These are phyloP conservation scores for Fonsecaea pedrosoi DNA, from an alignment of 2,329 filamentous ascomycete species.

Conservation along the genomic window DNA sequence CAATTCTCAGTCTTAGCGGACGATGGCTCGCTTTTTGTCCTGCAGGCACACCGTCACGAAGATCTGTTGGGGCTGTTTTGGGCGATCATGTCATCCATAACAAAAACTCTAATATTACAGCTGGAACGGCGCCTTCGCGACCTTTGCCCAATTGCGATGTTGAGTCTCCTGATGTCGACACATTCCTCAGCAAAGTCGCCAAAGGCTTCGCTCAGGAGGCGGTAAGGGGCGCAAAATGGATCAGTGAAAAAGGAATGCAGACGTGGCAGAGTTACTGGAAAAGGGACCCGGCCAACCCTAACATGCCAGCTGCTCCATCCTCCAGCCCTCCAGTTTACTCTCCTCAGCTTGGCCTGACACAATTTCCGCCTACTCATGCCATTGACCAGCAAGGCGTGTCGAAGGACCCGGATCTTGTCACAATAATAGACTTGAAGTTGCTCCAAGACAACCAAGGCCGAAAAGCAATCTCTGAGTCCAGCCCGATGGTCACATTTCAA, in stretches of 20 bases:
- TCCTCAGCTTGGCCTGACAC: slow-evolving; percentile 44
- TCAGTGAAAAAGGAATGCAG: slow-evolving; percentile 57
- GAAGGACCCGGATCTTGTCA: slow-evolving; percentile 54
- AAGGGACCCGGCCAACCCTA: slow-evolving; percentile 44
- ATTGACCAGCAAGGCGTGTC: slow-evolving; percentile 47
- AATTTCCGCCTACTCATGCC: slow-evolving; percentile 57
- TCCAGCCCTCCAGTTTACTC: slow-evolving; percentile 43
- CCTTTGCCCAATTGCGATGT: slow-evolving; percentile 53
- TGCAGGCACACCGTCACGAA: slow-evolving; percentile 48
- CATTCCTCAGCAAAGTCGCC: slow-evolving; percentile 56
- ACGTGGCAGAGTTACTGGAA: slow-evolving; percentile 60
- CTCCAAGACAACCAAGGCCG: slow-evolving; percentile 48
- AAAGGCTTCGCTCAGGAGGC: slow-evolving; percentile 58
- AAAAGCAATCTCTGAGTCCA: slow-evolving; percentile 43
- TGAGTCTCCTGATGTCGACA: slow-evolving; percentile 56
- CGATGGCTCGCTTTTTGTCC: slow-evolving; percentile 57
- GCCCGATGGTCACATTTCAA: slow-evolving; percentile 54
- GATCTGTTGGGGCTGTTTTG: slow-evolving; percentile 52
- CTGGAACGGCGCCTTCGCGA: slow-evolving; percentile 50
- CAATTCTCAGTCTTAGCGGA: slow-evolving; percentile 53
- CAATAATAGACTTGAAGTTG: slow-evolving; percentile 54
- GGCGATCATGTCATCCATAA: slow-evolving; percentile 45
- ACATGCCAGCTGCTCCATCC: slow-evolving; percentile 39
- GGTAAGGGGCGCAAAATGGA: slow-evolving; percentile 56
- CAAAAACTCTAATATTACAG: slow-evolving; percentile 51